Conservation (phyloP, 2,329 filamentous ascomycete species). For the Alternaria sp. region DNA sequence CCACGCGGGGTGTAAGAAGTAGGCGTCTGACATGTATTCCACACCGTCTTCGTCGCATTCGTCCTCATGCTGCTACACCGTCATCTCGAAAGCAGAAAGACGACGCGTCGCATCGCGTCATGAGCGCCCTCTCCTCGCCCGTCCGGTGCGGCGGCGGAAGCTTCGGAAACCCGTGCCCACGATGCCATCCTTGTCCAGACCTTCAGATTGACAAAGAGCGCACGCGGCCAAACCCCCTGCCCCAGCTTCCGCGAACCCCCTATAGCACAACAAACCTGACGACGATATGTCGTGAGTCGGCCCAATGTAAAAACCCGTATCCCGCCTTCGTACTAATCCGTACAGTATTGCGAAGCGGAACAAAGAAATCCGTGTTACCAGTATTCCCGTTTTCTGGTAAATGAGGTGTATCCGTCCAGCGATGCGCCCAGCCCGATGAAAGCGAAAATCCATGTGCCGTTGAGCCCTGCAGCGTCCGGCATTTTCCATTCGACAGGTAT, state of each 20-base stretch:
- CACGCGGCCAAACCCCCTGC: not conserved
- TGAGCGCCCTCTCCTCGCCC: not conserved
- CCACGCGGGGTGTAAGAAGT: constrained; percentile 20
- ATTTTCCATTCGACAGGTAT: not conserved
- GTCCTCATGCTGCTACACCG: not conserved
- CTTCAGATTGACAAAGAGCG: not conserved
- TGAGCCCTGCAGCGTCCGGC: not conserved
- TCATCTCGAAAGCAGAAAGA: not conserved
- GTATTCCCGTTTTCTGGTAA: not conserved
- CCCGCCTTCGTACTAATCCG: not conserved
- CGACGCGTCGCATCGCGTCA: not conserved
- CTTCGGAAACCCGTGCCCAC: not conserved
- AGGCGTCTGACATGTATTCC: not conserved
- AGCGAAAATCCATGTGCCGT: not conserved
- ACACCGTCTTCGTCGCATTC: not conserved
- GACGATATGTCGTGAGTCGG: not conserved
- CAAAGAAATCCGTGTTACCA: not conserved
- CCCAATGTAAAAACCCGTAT: not conserved
- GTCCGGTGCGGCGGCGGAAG: not conserved
- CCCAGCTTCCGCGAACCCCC: not conserved
- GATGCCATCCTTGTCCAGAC: not conserved
- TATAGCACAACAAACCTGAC: not conserved
- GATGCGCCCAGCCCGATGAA: not conserved
- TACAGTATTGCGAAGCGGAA: not conserved
- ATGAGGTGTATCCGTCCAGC: not conserved